phyloP scores from a whole-genome alignment of 305 asterid species.

The Coffea humblotiana region DNA sequence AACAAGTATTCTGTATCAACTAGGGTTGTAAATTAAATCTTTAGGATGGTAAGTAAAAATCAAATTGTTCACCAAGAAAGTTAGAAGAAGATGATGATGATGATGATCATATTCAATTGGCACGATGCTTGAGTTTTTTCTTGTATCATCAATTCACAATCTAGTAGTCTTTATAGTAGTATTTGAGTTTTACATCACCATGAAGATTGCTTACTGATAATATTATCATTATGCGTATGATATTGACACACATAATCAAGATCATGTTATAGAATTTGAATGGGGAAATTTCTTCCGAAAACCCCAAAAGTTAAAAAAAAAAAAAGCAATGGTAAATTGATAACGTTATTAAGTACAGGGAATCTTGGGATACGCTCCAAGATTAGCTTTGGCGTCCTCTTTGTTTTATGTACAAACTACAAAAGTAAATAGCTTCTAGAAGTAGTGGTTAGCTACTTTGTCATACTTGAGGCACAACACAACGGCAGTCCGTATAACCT shows the following conservation, averaged over 20 bases:
- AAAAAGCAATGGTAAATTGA: not conserved
- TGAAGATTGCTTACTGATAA: not conserved
- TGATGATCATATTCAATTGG: not conserved
- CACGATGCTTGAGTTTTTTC: not conserved
- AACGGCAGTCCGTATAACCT: not conserved
- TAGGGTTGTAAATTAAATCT: no score
- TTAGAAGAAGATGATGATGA: not conserved
- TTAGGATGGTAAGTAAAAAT: not conserved
- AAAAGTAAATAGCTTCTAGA: conserved; percentile 15
- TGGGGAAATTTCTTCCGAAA: not conserved
- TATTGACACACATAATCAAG: not conserved
- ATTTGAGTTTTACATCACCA: not conserved
- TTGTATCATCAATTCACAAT: not conserved
- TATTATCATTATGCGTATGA: not conserved
- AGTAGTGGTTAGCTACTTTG: conserved; percentile 12
- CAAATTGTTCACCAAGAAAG: not conserved
- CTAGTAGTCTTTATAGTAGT: no score
- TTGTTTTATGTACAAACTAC: not conserved
- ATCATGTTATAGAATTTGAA: not conserved
- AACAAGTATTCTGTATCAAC: not conserved
- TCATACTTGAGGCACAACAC: not conserved
- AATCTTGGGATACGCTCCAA: conserved; percentile 5
- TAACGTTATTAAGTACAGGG: not conserved
- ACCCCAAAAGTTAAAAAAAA: not conserved
- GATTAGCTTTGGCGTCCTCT: not conserved